These are phyloP conservation scores for Pestalotiopsis sp. DNA, from an alignment of 2,329 filamentous ascomycete genomes.

Conservation along the genomic window DNA sequence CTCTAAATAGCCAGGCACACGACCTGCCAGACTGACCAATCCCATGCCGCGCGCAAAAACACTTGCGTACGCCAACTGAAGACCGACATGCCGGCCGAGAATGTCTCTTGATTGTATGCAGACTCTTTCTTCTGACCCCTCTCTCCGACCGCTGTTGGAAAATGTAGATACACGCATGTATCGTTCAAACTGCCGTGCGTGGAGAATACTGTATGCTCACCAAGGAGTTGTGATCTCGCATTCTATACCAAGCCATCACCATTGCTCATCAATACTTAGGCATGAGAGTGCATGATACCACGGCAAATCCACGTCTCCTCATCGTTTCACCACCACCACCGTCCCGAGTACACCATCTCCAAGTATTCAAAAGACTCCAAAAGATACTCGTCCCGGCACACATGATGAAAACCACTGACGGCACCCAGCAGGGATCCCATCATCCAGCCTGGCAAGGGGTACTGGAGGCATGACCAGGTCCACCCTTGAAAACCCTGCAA, in stretches of 20 bases:
- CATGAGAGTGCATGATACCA: not conserved
- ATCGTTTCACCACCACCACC: not conserved
- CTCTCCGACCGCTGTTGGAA: not conserved
- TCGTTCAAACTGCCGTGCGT: too few species aligned
- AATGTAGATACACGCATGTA: too few species aligned
- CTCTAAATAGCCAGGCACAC: slow-evolving; percentile 6
- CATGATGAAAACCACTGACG: not conserved
- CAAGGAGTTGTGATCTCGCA: not conserved
- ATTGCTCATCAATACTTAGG: not conserved
- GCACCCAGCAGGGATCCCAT: not conserved
- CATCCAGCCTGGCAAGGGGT: not conserved
- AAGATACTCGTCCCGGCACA: not conserved
- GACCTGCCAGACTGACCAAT: not conserved
- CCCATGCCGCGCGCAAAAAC: not conserved
- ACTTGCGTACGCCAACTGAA: not conserved
- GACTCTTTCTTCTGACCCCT: not conserved
- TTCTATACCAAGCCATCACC: not conserved
- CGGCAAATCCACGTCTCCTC: too few species aligned
- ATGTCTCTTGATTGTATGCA: too few species aligned
- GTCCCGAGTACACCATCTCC: not conserved
- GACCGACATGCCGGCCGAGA: not conserved
- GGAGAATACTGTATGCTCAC: too few species aligned
- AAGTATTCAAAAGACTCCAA: not conserved
- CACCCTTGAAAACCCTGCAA: not conserved
- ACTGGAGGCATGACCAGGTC: not conserved